Evolutionary conservation across 768 basidiomycete species (phyloP).

Genomic region (Trametes villosa): DNA sequence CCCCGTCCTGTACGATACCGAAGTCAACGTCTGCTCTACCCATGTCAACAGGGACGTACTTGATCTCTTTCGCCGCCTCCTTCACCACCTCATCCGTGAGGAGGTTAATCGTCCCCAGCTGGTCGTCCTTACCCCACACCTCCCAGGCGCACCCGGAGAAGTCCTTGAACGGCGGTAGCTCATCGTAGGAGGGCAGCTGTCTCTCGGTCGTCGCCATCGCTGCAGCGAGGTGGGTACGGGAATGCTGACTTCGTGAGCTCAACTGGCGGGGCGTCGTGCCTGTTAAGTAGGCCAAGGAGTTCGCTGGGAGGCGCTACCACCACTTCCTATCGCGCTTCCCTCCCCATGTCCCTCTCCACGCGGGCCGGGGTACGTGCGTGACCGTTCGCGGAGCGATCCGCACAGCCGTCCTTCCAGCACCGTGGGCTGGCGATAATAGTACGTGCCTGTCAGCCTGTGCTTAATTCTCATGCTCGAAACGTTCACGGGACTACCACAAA

Average conservation of each 20-base stretch:
- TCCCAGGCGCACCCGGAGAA: constrained; percentile 68
- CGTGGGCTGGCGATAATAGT: neutral
- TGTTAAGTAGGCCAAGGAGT: neutral
- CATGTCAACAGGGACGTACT: constrained; percentile 40
- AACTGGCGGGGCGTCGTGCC: neutral
- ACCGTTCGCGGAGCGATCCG: constrained; percentile 3
- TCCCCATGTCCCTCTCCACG: neutral
- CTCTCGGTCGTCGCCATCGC: constrained; percentile 15
- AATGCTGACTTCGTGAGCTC: neutral
- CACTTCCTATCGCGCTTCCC: neutral
- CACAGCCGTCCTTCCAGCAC: neutral
- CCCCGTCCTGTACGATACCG: constrained; percentile 45
- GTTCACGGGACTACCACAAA: too few relatives aligned
- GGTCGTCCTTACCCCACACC: constrained; percentile 67
- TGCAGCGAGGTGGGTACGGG: neutral
- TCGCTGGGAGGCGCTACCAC: too few relatives aligned
- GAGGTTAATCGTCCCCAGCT: constrained; percentile 71
- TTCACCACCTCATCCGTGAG: constrained; percentile 64
- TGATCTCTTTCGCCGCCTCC: constrained; percentile 57
- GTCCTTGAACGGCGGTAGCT: constrained; percentile 47
- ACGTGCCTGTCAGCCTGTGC: too few relatives aligned
- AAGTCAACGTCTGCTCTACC: neutral
- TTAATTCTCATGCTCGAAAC: too few relatives aligned
- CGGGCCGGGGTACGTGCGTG: constrained; percentile 5
- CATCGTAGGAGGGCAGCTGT: constrained; percentile 50